Percentiles rank a stretch among this genome's conserved stretches.
Conservation (phyloP, 768 basidiomycete genomes). For the Suillus luteus region DNA sequence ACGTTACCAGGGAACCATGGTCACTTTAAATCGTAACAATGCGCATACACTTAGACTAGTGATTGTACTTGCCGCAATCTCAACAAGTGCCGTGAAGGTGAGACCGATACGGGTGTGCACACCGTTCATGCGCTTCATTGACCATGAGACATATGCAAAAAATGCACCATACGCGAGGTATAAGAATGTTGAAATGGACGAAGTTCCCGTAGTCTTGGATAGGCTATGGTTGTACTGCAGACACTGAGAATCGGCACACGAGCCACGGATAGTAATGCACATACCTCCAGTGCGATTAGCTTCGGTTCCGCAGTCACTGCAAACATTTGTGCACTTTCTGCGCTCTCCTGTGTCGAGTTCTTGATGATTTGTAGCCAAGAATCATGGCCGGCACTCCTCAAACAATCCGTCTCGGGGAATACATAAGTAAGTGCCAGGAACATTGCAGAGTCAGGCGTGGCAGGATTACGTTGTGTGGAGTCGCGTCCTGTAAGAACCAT, state of each 20-base stretch:
- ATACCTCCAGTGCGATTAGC: constrained; percentile 48
- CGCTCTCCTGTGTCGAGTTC: constrained; percentile 37
- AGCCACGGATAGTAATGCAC: constrained; percentile 21
- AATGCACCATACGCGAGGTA: constrained; percentile 79
- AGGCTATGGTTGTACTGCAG: constrained; percentile 55
- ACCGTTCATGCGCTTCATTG: constrained; percentile 74
- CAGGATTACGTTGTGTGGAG: constrained; percentile 48
- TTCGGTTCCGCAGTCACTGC: constrained; percentile 44
- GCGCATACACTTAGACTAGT: constrained; percentile 93
- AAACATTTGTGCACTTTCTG: constrained; percentile 36
- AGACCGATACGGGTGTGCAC: constrained; percentile 92
- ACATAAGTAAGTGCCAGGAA: constrained; percentile 83
- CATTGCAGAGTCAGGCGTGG: constrained; percentile 62
- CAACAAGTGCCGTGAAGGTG: constrained; percentile 90
- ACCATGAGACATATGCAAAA: constrained; percentile 72
- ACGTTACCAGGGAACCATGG: constrained; percentile 84
- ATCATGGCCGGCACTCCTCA: constrained; percentile 59
- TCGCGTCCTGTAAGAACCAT: constrained; percentile 80
- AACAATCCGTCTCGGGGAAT: constrained; percentile 75
- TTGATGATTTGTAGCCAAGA: constrained; percentile 63
- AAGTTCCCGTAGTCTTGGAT: constrained; percentile 48
- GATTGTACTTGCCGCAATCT: constrained; percentile 89
- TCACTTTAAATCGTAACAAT: constrained; percentile 83
- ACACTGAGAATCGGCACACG: constrained; percentile 16
- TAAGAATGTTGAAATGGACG: constrained; percentile 68